These are phyloP conservation scores for Sporisorium sorghi DNA, from an alignment of 1,284 basidiomycete genomes.

Conservation along the genomic window DNA sequence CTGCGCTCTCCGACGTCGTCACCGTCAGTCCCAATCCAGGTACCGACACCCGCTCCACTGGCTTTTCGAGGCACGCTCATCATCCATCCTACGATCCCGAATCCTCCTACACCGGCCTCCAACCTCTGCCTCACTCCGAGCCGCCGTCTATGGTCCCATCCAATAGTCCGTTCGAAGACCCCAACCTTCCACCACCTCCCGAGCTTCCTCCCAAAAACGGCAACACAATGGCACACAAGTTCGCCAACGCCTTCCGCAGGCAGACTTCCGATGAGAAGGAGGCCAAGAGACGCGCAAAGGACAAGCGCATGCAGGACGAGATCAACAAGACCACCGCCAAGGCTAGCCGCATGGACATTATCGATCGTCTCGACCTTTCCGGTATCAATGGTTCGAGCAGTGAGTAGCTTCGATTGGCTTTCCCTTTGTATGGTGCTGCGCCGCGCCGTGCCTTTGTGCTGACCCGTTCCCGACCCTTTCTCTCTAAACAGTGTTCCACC, in stretches of 20 bases:
- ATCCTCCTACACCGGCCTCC: constrained; percentile 39
- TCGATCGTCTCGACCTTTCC: constrained; percentile 65
- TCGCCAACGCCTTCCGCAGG: constrained; percentile 57
- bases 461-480: not conserved
- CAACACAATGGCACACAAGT: constrained; percentile 50
- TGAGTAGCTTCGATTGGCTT: constrained; percentile 14
- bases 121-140: constrained; percentile 40
- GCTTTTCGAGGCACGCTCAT: constrained; percentile 23
- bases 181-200: constrained; percentile 46
- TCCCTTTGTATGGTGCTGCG: not conserved
- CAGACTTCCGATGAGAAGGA: constrained; percentile 60
- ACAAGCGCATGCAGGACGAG: constrained; percentile 52
- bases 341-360: constrained; percentile 63
- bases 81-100: constrained; percentile 38
- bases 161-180: constrained; percentile 52
- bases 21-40: constrained; percentile 40
- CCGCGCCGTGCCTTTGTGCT: not conserved
- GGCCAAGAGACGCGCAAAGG: constrained; percentile 54
- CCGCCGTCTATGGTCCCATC: constrained; percentile 52
- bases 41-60: constrained; percentile 9
- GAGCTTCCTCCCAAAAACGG: constrained; percentile 25
- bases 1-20: constrained; percentile 61
- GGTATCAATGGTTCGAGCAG: constrained; percentile 62
- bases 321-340: constrained; percentile 42
- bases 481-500: constrained; percentile 62